These are phyloP conservation scores for Rhododendron williamsianum DNA, from an alignment of 148 eudicot species.

Conservation along the genomic window DNA sequence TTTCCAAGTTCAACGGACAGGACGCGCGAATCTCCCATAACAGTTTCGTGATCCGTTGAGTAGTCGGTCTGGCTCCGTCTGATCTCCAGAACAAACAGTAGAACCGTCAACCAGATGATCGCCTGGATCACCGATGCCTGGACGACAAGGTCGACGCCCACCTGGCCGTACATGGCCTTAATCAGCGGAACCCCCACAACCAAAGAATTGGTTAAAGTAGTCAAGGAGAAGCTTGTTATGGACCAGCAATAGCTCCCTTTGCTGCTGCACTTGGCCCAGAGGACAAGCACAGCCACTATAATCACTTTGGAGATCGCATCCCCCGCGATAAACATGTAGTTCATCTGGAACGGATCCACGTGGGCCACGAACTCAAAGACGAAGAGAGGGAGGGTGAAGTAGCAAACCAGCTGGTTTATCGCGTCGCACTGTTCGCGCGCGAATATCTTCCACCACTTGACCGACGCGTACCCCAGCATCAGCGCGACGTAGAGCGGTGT, in stretches of 20 bases:
- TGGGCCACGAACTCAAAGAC: conserved; percentile 70
- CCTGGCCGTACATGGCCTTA: conserved; percentile 63
- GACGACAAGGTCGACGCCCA: conserved; percentile 61
- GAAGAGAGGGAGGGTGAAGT: conserved; percentile 71
- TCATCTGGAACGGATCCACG: conserved; percentile 61
- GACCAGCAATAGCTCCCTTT: conserved; percentile 66
- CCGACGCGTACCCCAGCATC: conserved; percentile 61
- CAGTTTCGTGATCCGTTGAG: background rate
- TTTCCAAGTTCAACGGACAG: background rate
- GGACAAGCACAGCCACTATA: conserved; percentile 40
- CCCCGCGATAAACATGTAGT: conserved; percentile 52
- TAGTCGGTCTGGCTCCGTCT: conserved; percentile 32
- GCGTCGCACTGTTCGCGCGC: conserved; percentile 61
- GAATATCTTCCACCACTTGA: conserved; percentile 69
- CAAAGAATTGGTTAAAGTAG: conserved; percentile 39
- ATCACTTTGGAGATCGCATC: conserved; percentile 66
- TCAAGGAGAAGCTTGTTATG: conserved; percentile 64
- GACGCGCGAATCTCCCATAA: background rate
- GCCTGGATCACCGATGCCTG: conserved; percentile 65
- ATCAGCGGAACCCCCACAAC: conserved; percentile 71
- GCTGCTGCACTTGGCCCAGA: conserved; percentile 62
- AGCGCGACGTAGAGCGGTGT: conserved; percentile 75
- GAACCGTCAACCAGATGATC: conserved; percentile 54
- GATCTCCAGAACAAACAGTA: conserved; percentile 59
- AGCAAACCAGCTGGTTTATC: conserved; percentile 59